Evolutionary conservation across 1,284 basidiomycete genomes (phyloP).

Genomic region (Lignosus rhinocerotis): DNA sequence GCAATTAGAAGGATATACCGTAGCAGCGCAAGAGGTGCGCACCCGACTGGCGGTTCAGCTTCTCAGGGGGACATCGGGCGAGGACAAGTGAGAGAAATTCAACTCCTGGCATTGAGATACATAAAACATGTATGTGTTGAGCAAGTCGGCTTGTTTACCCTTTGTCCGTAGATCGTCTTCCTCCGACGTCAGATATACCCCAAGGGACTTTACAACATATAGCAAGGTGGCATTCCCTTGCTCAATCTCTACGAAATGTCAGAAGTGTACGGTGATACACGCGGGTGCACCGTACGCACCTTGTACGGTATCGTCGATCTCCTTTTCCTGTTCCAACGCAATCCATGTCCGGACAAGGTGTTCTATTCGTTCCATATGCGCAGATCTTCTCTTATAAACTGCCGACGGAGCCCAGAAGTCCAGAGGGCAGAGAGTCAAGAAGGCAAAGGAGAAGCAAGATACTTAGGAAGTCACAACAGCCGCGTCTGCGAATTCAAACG

Average conservation of each 20-base stretch:
- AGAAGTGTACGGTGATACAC: conserved; percentile 7
- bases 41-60: conserved; percentile 85
- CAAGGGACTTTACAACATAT: conserved; percentile 84
- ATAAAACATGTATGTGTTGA: not conserved
- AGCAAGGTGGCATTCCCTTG: conserved; percentile 65
- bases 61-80: conserved; percentile 56
- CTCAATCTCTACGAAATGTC: conserved; percentile 57
- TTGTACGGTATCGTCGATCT: conserved; percentile 59
- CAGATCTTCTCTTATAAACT: not conserved
- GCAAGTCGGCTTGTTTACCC: conserved; percentile 46
- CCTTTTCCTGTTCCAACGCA: conserved; percentile 58
- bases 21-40: conserved; percentile 29
- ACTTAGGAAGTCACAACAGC: too few relatives aligned
- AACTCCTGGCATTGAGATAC: conserved; percentile 54
- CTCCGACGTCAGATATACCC: conserved; percentile 85
- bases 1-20: conserved; percentile 8
- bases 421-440: too few relatives aligned
- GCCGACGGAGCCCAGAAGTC: too few relatives aligned
- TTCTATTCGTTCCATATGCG: conserved; percentile 42
- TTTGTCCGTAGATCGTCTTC: conserved; percentile 79
- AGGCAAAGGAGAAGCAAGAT: too few relatives aligned
- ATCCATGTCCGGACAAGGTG: conserved; percentile 76
- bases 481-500: too few relatives aligned
- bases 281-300: conserved; percentile 41
- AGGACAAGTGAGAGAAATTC: conserved; percentile 72